Percentiles rank a stretch among this genome's conserved stretches.
Evolutionary conservation across 495 filamentous ascomycete genomes (phyloP).

Genomic region (Neurospora intermedia): DNA sequence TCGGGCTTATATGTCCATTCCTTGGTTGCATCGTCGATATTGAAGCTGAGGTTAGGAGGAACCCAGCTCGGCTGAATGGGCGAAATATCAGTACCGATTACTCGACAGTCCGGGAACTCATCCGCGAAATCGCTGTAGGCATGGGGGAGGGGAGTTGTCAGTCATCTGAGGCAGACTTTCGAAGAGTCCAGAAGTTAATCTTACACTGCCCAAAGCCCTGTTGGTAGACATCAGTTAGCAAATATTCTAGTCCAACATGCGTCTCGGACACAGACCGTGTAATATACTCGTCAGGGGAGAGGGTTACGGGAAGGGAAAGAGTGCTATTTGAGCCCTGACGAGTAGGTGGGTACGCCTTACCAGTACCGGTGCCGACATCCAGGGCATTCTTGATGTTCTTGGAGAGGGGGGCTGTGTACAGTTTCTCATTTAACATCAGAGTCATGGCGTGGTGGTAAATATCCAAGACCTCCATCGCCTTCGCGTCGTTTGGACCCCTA

Average conservation of each 20-base stretch:
- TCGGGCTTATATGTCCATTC: slow-evolving; percentile 33
- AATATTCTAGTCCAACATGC: background rate
- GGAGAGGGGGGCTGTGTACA: slow-evolving; percentile 45
- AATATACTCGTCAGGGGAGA: background rate
- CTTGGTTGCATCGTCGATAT: slow-evolving; percentile 42
- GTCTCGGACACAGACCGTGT: background rate
- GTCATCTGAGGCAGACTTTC: background rate
- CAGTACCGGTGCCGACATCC: slow-evolving; percentile 52
- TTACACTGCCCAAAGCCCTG: slow-evolving; percentile 19
- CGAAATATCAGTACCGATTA: slow-evolving; percentile 51
- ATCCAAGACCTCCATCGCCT: slow-evolving; percentile 22
- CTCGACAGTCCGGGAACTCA: slow-evolving; percentile 33
- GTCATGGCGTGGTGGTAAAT: slow-evolving; percentile 21
- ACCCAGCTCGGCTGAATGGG: slow-evolving; percentile 40
- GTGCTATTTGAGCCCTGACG: background rate
- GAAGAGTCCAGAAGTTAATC: background rate
- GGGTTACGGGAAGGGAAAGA: background rate
- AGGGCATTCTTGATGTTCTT: slow-evolving; percentile 35
- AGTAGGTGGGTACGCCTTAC: slow-evolving; percentile 3
- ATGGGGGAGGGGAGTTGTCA: background rate
- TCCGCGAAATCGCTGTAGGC: slow-evolving; percentile 23
- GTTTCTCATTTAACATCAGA: slow-evolving; percentile 34
- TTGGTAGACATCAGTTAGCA: background rate
- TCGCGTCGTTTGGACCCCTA: slow-evolving; percentile 25
- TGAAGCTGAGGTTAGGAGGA: slow-evolving; percentile 36